These are phyloP conservation scores for Mycena leptocephala DNA, from an alignment of 768 basidiomycete genomes.

Conservation along the genomic window DNA sequence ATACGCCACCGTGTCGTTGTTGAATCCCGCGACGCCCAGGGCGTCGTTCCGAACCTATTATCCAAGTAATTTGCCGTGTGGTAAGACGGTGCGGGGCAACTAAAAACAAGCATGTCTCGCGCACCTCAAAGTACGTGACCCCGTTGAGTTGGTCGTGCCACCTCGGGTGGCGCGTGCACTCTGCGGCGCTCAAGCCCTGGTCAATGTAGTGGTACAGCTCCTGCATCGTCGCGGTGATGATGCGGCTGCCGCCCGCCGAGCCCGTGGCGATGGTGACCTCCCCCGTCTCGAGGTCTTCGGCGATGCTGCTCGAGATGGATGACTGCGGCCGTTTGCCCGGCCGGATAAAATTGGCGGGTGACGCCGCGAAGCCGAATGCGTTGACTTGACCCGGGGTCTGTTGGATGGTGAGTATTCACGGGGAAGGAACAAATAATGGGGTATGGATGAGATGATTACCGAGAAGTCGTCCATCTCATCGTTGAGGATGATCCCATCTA, in stretches of 20 bases:
- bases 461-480: slow-evolving; percentile 51
- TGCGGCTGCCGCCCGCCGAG: slow-evolving; percentile 52
- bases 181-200: slow-evolving; percentile 42
- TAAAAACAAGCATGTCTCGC: neutral
- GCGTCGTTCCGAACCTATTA: neutral
- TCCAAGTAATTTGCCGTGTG: too few species aligned
- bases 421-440: neutral
- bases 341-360: slow-evolving; percentile 53
- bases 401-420: neutral
- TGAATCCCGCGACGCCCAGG: slow-evolving; percentile 33
- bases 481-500: slow-evolving; percentile 42
- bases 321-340: slow-evolving; percentile 50
- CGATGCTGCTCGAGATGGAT: slow-evolving; percentile 51
- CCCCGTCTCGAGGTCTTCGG: slow-evolving; percentile 52
- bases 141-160: slow-evolving; percentile 48
- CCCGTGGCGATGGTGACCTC: slow-evolving; percentile 55
- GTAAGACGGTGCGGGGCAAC: neutral
- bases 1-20: slow-evolving; percentile 36
- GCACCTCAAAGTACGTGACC: slow-evolving; percentile 41
- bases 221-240: slow-evolving; percentile 57
- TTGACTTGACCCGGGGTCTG: slow-evolving; percentile 41
- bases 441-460: neutral
- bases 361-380: slow-evolving; percentile 55
- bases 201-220: slow-evolving; percentile 54
- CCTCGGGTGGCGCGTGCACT: slow-evolving; percentile 33